Base-by-base conservation (phyloP, 1,139 yeast genomes). In the Geotrichum histeridarum region DNA sequence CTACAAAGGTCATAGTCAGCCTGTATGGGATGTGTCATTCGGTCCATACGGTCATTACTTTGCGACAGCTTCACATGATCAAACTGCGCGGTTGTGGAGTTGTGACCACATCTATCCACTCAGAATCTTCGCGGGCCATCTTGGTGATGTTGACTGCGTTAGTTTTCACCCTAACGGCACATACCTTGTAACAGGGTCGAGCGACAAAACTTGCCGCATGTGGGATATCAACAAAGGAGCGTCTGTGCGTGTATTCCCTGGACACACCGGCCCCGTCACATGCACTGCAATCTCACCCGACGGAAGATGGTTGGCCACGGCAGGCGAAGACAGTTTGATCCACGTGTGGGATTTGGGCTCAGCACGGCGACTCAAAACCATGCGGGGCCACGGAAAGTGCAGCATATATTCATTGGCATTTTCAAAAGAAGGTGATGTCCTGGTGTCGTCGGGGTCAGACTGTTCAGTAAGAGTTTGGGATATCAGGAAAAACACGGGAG, bases 61-160 rank as follows among this genome's bases (percentile, higher is more conserved):
- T 71, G 97, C 95, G 11, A 90, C 97, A 0, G 97, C 95, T 0
- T 89, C 97, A 3, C 97, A 91, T 66, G 99, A 94, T 67, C 97
- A 91, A 69, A 94, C 99, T 0, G 99, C 98, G 0, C 77, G 98
- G 60, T 76, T 94, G 57, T 94, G 99, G 99, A 91, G 96, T 39
- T 90, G 96, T 59, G 99, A 94, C 69, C 99, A 94, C 70, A 91
- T 94, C 47, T 91, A 93, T 68, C 98, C 99, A 36, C 77, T 94
- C 62, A 77, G 99, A 62, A 89, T 94, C 39, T 91, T 94, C 75
- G 98, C 98, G 0, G 99, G 99, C 0, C 99, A 94, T 71, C 79
- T 91, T 63, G 87, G 90, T 65, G 99, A 94, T 72, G 99, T 94
- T 44, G 99, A 94, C 67, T 83, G 93, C 63, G 95, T 93, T 42